Evolutionary conservation across 2,329 filamentous ascomycete genomes (phyloP).

Genomic region (Neopestalotiopsis sp.): DNA sequence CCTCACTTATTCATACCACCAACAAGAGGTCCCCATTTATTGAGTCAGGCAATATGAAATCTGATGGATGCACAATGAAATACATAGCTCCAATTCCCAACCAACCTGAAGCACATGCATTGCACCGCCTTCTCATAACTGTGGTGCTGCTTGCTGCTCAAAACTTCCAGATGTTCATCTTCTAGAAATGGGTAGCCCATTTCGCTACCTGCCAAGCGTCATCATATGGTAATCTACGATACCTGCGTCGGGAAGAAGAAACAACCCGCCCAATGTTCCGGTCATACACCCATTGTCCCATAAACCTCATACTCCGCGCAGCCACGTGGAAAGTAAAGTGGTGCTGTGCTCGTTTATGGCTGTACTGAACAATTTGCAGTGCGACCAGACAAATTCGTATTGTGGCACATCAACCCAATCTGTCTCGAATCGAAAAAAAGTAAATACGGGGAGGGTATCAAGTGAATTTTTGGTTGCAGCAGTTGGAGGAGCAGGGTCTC

Average conservation of each 20-base stretch:
- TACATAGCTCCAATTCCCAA: background rate
- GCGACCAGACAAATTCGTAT: background rate
- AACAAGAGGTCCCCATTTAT: background rate
- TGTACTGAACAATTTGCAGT: background rate
- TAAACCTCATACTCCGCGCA: background rate
- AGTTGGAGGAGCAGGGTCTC: too few species aligned
- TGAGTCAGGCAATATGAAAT: background rate
- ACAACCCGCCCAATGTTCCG: too few species aligned
- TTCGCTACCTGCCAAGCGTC: too few species aligned
- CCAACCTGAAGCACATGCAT: background rate
- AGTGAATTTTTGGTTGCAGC: too few species aligned
- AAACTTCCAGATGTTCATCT: background rate
- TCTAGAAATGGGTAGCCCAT: background rate
- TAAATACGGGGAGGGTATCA: background rate
- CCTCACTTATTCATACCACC: background rate
- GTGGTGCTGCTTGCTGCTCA: background rate
- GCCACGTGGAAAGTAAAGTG: background rate
- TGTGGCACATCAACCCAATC: background rate
- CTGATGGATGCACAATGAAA: background rate
- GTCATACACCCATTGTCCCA: background rate
- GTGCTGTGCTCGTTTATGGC: background rate
- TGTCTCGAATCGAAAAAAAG: constrained; percentile 1
- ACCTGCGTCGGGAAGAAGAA: too few species aligned
- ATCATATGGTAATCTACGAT: too few species aligned
- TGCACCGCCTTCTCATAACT: background rate